phyloP scores from a whole-genome alignment of 2,329 filamentous ascomycete genomes.

The Fusarium mundagurra region DNA sequence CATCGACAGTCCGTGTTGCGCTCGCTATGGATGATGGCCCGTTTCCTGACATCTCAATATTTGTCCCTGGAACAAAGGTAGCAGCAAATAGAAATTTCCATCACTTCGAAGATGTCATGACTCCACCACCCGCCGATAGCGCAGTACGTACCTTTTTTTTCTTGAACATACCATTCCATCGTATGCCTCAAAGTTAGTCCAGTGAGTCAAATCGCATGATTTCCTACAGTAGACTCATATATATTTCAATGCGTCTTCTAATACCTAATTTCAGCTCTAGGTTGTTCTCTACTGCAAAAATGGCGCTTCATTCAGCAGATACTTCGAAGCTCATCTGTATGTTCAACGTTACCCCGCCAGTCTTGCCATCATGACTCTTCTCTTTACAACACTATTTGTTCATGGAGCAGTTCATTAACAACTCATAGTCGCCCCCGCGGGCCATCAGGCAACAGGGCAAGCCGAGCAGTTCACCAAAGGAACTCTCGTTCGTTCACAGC shows the following conservation, averaged over 20 bases:
- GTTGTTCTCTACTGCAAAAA: constrained; percentile 46
- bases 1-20: background rate
- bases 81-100: constrained; percentile 5
- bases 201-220: constrained; percentile 33
- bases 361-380: constrained; percentile 10
- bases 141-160: constrained; percentile 29
- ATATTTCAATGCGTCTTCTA: constrained; percentile 38
- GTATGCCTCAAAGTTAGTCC: constrained; percentile 13
- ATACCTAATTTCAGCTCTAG: constrained; percentile 19
- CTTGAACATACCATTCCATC: constrained; percentile 23
- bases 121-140: constrained; percentile 22
- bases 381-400: background rate
- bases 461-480: constrained; percentile 79
- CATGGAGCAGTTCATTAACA: background rate
- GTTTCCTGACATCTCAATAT: background rate
- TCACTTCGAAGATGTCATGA: constrained; percentile 37
- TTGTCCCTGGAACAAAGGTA: constrained; percentile 7
- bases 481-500: constrained; percentile 68
- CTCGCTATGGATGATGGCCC: background rate
- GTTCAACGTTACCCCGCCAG: constrained; percentile 26
- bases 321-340: constrained; percentile 61
- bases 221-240: background rate
- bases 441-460: constrained; percentile 65
- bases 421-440: constrained; percentile 69
- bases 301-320: constrained; percentile 57